These are phyloP conservation scores for Fagus crenata DNA, from an alignment of 306 rosid genomes.

Conservation along the genomic window DNA sequence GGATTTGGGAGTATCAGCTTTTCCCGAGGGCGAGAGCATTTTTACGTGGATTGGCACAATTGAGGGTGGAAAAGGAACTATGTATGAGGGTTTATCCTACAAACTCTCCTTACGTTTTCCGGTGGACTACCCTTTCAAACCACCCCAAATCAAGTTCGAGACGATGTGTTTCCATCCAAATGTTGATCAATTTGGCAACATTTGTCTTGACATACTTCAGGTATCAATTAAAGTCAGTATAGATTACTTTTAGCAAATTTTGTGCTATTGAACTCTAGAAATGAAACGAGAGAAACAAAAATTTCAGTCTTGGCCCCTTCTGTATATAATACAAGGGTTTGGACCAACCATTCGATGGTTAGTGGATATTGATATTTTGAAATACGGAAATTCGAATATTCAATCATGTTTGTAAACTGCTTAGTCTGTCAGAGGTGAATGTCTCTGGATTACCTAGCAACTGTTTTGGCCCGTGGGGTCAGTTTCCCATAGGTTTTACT, in stretches of 20 bases:
- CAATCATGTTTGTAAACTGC: too few relatives aligned
- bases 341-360: conserved; percentile 8
- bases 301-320: not conserved
- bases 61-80: conserved; percentile 94
- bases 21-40: conserved; percentile 87
- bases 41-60: conserved; percentile 94
- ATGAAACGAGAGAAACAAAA: not conserved
- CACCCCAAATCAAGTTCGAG: conserved; percentile 92
- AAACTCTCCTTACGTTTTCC: conserved; percentile 90
- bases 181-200: conserved; percentile 95
- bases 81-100: conserved; percentile 86
- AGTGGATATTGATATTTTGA: not conserved
- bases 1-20: conserved; percentile 95
- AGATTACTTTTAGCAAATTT: not conserved
- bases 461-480: too few relatives aligned
- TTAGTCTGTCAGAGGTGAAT: too few relatives aligned
- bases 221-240: conserved; percentile 37
- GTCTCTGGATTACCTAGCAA: too few relatives aligned
- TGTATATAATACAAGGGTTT: conserved; percentile 4
- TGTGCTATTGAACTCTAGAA: not conserved
- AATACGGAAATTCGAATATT: not conserved
- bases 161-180: conserved; percentile 96
- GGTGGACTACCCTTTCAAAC: conserved; percentile 88
- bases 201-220: conserved; percentile 98
- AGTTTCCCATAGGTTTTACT: too few relatives aligned